phyloP scores from a whole-genome alignment of 1,284 basidiomycete species.

The Coniophora puteana region DNA sequence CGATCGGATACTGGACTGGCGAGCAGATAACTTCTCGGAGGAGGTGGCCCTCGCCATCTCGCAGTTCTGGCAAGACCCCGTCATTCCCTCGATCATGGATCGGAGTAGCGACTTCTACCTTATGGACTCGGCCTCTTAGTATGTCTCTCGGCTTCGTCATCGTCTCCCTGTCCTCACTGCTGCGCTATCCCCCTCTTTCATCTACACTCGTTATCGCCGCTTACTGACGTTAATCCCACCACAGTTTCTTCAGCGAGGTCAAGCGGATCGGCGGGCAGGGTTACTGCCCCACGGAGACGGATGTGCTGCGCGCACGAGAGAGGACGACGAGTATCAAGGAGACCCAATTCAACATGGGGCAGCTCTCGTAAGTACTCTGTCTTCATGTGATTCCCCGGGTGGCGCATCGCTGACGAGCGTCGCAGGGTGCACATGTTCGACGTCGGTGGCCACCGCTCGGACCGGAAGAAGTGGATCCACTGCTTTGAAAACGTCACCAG shows the following conservation, averaged over 20 bases:
- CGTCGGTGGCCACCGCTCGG: slow-evolving; percentile 69
- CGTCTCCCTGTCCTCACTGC: not conserved
- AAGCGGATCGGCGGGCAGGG: slow-evolving; percentile 55
- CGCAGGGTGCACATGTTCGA: slow-evolving; percentile 48
- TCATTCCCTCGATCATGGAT: slow-evolving; percentile 59
- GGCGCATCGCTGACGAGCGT: not conserved
- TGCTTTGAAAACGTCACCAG: slow-evolving; percentile 73
- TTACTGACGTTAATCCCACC: slow-evolving; percentile 1
- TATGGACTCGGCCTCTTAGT: slow-evolving; percentile 77
- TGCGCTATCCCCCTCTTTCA: not conserved
- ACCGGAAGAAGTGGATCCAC: slow-evolving; percentile 73
- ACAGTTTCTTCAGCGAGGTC: slow-evolving; percentile 66
- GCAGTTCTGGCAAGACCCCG: slow-evolving; percentile 70
- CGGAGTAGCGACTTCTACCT: slow-evolving; percentile 70
- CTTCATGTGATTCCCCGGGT: slow-evolving; percentile 24
- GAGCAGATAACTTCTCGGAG: slow-evolving; percentile 27
- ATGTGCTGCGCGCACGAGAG: slow-evolving; percentile 66
- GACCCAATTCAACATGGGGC: slow-evolving; percentile 48
- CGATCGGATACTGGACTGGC: slow-evolving; percentile 6
- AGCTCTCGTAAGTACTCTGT: slow-evolving; percentile 49
- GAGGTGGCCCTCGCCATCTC: slow-evolving; percentile 54
- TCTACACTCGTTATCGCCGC: not conserved
- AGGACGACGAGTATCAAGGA: slow-evolving; percentile 77
- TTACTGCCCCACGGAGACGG: slow-evolving; percentile 67
- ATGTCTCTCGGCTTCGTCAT: slow-evolving; percentile 20